Evolutionary conservation across 129 eudicot species (phyloP).

Genomic region (Cynara cardunculus): DNA sequence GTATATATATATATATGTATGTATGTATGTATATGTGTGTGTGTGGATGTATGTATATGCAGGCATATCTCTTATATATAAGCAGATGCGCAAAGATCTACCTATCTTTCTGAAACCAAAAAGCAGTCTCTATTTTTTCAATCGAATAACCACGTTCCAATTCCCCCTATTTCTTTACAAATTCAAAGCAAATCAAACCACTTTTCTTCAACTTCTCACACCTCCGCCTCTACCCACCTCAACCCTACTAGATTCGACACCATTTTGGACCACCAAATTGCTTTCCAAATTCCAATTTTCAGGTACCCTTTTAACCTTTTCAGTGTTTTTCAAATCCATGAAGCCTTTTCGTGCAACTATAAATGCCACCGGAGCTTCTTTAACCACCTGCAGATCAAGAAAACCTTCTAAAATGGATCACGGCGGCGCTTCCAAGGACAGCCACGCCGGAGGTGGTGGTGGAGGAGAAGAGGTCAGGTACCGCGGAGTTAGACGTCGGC

Average conservation of each 20-base stretch:
- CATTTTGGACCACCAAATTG: constrained; percentile 24
- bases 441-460: background rate
- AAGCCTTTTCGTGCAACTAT: constrained; percentile 22
- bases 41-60: background rate
- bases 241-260: constrained; percentile 29
- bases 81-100: background rate
- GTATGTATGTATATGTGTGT: background rate
- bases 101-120: background rate
- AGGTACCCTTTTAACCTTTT: constrained; percentile 22
- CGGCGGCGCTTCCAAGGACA: background rate
- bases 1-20: background rate
- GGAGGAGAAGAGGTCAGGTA: background rate
- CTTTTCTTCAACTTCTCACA: constrained; percentile 12
- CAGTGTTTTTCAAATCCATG: constrained; percentile 28
- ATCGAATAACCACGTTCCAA: constrained; percentile 15
- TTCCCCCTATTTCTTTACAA: background rate
- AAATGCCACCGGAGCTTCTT: constrained; percentile 26
- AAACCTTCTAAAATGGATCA: constrained; percentile 16
- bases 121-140: background rate
- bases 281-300: constrained; percentile 28
- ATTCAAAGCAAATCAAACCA: background rate
- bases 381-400: constrained; percentile 23
- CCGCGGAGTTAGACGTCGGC: constrained; percentile 22
- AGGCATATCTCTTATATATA: background rate
- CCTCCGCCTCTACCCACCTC: constrained; percentile 9